Base-by-base conservation (phyloP, 495 filamentous ascomycete genomes). In the Talaromyces proteolyticus region DNA sequence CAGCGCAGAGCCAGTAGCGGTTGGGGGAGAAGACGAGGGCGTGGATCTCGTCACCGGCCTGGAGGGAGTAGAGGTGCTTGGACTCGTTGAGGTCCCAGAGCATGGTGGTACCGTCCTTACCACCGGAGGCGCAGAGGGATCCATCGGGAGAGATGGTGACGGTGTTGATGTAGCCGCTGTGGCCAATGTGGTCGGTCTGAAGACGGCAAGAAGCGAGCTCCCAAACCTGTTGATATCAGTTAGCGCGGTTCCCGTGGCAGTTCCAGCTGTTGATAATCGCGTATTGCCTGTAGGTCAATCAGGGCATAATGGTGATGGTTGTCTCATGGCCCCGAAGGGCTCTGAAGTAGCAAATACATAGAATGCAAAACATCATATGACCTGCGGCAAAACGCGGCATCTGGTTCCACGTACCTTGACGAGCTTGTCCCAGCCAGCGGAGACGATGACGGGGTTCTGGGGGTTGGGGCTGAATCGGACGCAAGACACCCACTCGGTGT, bases 271-370 rank as follows among this genome's bases (percentile, higher is more conserved):
- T n/a, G n/a, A n/a, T n/a, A n/a, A n/a, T n/a, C n/a, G n/a, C n/a
- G n/a, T n/a, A n/a, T n/a, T n/a, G 11, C 20, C 11, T 47, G 44
- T 38, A 26, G 59, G 54, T 68, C 67, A 70, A 87, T 98, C 93
- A 98, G 93, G 75, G 79, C 86, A 80, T 71, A 61, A 70, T 87
- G 89, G 93, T 88, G 82, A 70, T 56, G 76, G 68, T 75, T 86
- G 88, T 99, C 94, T 99, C 93, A 99, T 95, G 66, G 89, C 89
- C 81, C 55, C 57, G 53, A 62, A 72, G 77, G 81, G 86, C 91
- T 99, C 93, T 96, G 94, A 99, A 99, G 93, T 99, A 99, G 93
- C 93, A 97, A 99, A 97, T 99, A 99, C 91, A 90, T 92, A 67
- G 62, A 78, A 83, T 84, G 83, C 81, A 80, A 81, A 88, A 76